phyloP scores from a whole-genome alignment of 2,329 filamentous ascomycete species.

The Fusarium protoensiforme region DNA sequence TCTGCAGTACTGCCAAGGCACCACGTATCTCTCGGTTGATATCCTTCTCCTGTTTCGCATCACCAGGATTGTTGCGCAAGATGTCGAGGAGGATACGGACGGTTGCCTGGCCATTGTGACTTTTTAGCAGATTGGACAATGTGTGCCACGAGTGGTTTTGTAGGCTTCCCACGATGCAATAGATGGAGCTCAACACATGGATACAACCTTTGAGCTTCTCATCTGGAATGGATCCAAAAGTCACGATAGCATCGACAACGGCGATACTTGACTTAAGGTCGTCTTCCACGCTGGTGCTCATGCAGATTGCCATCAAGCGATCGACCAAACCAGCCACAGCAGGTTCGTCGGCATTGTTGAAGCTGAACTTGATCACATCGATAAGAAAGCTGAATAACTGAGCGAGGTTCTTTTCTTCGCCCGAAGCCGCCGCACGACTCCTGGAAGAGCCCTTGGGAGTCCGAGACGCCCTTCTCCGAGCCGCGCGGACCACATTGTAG shows the following conservation, averaged over 20 bases:
- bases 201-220: conserved; percentile 73
- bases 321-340: conserved; percentile 71
- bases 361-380: conserved; percentile 81
- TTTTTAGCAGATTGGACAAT: conserved; percentile 76
- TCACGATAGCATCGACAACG: conserved; percentile 77
- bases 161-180: conserved; percentile 70
- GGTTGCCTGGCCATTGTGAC: conserved; percentile 77
- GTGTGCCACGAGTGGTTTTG: conserved; percentile 76
- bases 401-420: conserved; percentile 71
- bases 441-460: conserved; percentile 52
- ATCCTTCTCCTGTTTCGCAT: conserved; percentile 62
- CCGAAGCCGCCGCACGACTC: conserved; percentile 51
- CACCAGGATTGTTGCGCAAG: conserved; percentile 60
- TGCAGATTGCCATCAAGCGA: conserved; percentile 73
- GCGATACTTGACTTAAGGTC: conserved; percentile 76
- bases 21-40: conserved; percentile 69
- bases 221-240: conserved; percentile 75
- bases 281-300: conserved; percentile 70
- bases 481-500: conserved; percentile 64
- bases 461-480: conserved; percentile 58
- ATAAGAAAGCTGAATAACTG: conserved; percentile 73
- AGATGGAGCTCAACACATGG: conserved; percentile 77
- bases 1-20: conserved; percentile 71
- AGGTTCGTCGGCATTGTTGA: conserved; percentile 72
- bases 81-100: conserved; percentile 74